Evolutionary conservation across 192 early-diverging fungal genomes (phyloP).

Genomic region (Backusella tarrabulga): DNA sequence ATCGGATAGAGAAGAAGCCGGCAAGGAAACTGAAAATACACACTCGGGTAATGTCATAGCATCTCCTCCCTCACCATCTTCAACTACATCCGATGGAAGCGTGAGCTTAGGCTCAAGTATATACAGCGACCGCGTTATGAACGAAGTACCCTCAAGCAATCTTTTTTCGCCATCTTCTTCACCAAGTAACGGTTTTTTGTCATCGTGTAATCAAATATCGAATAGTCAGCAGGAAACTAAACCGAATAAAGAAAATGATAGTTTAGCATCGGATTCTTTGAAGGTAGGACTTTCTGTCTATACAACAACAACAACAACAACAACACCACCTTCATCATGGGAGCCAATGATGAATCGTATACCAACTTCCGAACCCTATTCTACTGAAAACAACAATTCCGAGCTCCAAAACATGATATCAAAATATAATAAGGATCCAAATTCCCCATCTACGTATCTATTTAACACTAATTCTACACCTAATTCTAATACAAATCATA

Average conservation of each 20-base stretch:
- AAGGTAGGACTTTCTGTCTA: not conserved
- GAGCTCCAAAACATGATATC: slow-evolving; percentile 13
- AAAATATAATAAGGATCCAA: slow-evolving; percentile 7
- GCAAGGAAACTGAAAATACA: not conserved
- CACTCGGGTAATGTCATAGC: slow-evolving; percentile 3
- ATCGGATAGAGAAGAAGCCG: not conserved
- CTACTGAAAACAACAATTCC: not conserved
- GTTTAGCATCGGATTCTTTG: not conserved
- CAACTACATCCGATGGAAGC: slow-evolving; percentile 29
- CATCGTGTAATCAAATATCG: not conserved
- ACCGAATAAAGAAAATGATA: not conserved
- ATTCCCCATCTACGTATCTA: not conserved
- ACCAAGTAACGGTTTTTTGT: not conserved
- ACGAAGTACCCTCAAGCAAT: not conserved
- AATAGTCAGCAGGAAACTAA: not conserved
- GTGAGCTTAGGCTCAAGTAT: slow-evolving; percentile 12
- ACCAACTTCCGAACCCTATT: not conserved
- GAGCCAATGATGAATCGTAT: not conserved
- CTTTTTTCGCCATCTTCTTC: slow-evolving; percentile 5
- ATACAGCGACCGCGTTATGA: not conserved
- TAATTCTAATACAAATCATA: slow-evolving; percentile 3
- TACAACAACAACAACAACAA: not conserved
- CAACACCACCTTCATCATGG: not conserved
- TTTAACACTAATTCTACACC: not conserved
- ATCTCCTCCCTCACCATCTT: slow-evolving; percentile 33